Conservation (phyloP, 495 filamentous ascomycete genomes). For the Hypoxylon rickii region DNA sequence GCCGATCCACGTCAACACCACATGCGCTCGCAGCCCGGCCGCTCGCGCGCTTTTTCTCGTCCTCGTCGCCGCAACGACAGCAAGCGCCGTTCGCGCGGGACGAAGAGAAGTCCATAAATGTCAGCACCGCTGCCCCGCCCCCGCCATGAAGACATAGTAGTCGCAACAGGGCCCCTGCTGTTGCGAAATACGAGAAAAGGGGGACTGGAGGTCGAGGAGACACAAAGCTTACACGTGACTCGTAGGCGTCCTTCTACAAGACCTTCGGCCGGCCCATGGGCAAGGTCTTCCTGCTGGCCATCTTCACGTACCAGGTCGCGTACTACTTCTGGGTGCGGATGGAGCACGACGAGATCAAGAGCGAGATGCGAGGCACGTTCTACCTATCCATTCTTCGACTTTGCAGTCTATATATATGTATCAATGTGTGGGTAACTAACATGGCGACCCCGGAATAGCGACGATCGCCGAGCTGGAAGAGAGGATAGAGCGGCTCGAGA, state of each 20-base stretch:
- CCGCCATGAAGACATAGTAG: too few species aligned
- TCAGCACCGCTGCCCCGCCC: too few species aligned
- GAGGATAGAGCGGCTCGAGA: conserved; percentile 38
- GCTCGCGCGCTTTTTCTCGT: conserved; percentile 25
- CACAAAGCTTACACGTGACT: background rate
- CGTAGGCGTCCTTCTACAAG: conserved; percentile 74
- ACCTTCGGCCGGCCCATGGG: conserved; percentile 77
- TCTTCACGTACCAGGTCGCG: conserved; percentile 84
- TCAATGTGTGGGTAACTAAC: conserved; percentile 5
- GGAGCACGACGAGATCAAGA: conserved; percentile 74
- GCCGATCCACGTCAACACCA: background rate
- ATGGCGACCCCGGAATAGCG: conserved; percentile 18
- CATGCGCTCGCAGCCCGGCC: background rate
- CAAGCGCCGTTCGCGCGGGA: background rate
- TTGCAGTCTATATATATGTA: background rate
- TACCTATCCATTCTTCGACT: background rate
- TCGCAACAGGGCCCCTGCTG: too few species aligned
- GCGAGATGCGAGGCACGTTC: conserved; percentile 56
- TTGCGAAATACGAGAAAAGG: too few species aligned
- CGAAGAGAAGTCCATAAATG: conserved; percentile 27
- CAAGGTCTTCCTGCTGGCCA: conserved; percentile 83
- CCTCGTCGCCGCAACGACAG: conserved; percentile 3
- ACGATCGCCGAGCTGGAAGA: conserved; percentile 40
- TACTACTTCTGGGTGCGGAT: conserved; percentile 88
- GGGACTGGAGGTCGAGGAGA: background rate